These are phyloP conservation scores for Eucalyptus leucophloia DNA, from an alignment of 345 rosid species.

Conservation along the genomic window DNA sequence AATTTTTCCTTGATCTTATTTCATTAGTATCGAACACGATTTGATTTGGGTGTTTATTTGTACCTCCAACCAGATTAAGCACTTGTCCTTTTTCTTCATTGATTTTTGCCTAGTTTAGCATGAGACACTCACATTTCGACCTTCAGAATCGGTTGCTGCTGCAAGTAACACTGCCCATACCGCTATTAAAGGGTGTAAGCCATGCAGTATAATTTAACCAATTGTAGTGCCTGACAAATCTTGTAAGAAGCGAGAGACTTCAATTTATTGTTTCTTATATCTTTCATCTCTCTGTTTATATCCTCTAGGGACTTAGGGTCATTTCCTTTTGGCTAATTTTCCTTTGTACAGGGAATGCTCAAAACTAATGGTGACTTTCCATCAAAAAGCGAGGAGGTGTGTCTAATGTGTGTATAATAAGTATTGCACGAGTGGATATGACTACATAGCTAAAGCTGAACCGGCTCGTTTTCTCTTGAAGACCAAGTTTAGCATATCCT, in stretches of 20 bases:
- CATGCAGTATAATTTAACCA: constrained; percentile 41
- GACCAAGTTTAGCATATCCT: neutral
- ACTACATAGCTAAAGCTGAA: neutral
- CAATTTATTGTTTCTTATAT: neutral
- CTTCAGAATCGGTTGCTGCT: constrained; percentile 47
- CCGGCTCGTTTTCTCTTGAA: constrained; percentile 1
- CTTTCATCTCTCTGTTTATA: neutral
- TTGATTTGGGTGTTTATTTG: neutral
- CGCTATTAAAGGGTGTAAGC: constrained; percentile 18
- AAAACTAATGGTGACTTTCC: constrained; percentile 2
- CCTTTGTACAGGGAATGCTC: neutral
- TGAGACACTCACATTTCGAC: constrained; percentile 45
- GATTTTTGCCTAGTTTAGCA: constrained; percentile 57
- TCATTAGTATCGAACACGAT: neutral
- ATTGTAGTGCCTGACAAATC: constrained; percentile 33
- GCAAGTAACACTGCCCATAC: constrained; percentile 60
- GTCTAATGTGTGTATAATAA: constrained; percentile 1
- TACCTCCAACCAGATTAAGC: constrained; percentile 13
- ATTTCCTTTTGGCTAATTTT: neutral
- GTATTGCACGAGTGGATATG: neutral
- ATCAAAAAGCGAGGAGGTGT: neutral
- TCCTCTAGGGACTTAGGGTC: neutral
- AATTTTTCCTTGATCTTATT: too few species aligned
- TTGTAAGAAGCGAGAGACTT: constrained; percentile 9
- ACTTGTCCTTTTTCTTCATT: constrained; percentile 38